Base-by-base conservation (phyloP, 164 flowering plant species). In the Magnolia officinalis region DNA sequence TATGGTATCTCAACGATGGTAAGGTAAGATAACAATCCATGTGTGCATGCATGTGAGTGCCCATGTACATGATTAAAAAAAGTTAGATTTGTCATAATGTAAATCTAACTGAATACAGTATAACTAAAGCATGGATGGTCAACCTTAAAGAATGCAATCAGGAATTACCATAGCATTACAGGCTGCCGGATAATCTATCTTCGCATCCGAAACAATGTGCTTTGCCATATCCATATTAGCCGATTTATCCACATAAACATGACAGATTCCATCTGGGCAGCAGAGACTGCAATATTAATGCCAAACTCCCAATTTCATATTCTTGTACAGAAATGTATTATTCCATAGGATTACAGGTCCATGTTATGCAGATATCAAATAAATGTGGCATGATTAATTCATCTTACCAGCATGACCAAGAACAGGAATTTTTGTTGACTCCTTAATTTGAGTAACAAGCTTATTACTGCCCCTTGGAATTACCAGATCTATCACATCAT, bases 381-480 rank as follows among this genome's bases (percentile, higher is more conserved):
- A 67, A 55, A 5, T 19, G 5, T 37, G 52, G 20, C 8, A 70
- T 16, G 58, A 59, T 50, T 8, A 63, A 21, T 74, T 20, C 63
- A 72, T 70, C 84, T 84, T 85, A 96, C 99, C 99, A 70, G 99
- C 91, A 87, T 96, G 99, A 66, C 99, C 99, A 59, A 96, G 91
- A 82, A 96, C 98, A 72, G 99, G 98, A 83, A 96, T 96, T 88
- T 93, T 96, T 23, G 98, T 96, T 58, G 93, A 87, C 64, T 82
- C 87, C 85, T 93, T 94, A 59, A 96, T 93, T 81, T 96, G 95
- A 80, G 96, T 83, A 81, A 96, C 99, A 77, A 94, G 97, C 82
- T 88, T 92, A 78, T 96, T 96, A 88, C 98, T 96, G 80, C 99
- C 99, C 83, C 99, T 93, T 74, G 99, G 99, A 79, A 96, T 94